Percentiles rank a stretch among this genome's conserved stretches.
phyloP scores from a whole-genome alignment of 2,329 filamentous ascomycete species.

The Trichophaea hybrida region DNA sequence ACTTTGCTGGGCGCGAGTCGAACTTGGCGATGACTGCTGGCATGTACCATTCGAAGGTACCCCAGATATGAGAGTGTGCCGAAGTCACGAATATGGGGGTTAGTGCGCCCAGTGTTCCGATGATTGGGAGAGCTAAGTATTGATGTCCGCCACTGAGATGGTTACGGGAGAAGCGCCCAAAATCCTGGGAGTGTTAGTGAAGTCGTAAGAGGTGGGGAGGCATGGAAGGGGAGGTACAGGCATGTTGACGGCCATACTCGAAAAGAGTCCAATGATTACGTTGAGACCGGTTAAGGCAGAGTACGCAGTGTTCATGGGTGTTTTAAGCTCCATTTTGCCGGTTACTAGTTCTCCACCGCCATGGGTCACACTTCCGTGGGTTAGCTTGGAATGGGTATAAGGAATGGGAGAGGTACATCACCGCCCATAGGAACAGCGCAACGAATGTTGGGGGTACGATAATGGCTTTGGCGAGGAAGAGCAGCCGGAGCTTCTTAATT shows the following conservation, averaged over 20 bases:
- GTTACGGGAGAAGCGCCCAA: constrained; percentile 34
- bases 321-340: constrained; percentile 30
- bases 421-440: constrained; percentile 35
- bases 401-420: constrained; percentile 14
- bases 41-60: constrained; percentile 38
- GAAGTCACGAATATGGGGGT: constrained; percentile 38
- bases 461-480: constrained; percentile 35
- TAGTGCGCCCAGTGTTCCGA: constrained; percentile 36
- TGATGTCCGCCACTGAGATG: constrained; percentile 34
- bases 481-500: constrained; percentile 34
- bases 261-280: constrained; percentile 38
- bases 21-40: constrained; percentile 36
- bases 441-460: constrained; percentile 35
- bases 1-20: constrained; percentile 34
- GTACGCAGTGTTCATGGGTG: constrained; percentile 35
- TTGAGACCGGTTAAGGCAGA: constrained; percentile 35
- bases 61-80: constrained; percentile 35
- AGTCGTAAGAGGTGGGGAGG: constrained; percentile 25
- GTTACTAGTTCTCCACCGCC: constrained; percentile 34
- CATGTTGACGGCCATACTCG: constrained; percentile 39
- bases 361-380: constrained; percentile 31
- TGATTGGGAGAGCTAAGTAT: constrained; percentile 37
- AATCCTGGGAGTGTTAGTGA: constrained; percentile 27
- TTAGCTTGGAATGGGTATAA: not conserved
- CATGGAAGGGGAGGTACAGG: constrained; percentile 29